Evolutionary conservation across 2,329 filamentous ascomycete genomes (phyloP).

Genomic region (Rhinocladiella mackenziei): DNA sequence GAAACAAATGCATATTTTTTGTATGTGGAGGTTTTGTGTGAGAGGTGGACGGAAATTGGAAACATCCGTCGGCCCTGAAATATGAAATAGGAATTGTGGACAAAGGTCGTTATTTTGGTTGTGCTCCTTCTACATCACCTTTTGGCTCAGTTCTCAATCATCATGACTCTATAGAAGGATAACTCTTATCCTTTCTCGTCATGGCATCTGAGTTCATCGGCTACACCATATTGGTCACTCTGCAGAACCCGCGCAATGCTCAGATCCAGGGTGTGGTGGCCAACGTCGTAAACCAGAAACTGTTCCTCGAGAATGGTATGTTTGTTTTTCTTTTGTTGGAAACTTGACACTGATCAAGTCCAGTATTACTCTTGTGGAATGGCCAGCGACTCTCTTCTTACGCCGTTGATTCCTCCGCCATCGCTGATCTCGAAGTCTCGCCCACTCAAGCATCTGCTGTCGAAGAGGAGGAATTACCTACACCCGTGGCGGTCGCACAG

Average conservation of each 20-base stretch:
- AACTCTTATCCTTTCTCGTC: slow-evolving; percentile 20
- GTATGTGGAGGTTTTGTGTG: too few relatives aligned
- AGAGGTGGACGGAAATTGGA: not conserved
- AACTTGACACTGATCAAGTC: slow-evolving; percentile 36
- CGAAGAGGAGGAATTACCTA: slow-evolving; percentile 23
- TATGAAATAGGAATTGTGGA: too few relatives aligned
- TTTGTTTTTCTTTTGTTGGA: slow-evolving; percentile 7
- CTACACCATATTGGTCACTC: slow-evolving; percentile 68
- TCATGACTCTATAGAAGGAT: slow-evolving; percentile 10
- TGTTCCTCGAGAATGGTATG: slow-evolving; percentile 70
- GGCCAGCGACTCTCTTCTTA: slow-evolving; percentile 52
- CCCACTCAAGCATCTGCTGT: slow-evolving; percentile 27
- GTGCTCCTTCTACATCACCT: not conserved
- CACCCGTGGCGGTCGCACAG: slow-evolving; percentile 15
- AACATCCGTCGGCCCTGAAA: too few relatives aligned
- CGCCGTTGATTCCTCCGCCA: slow-evolving; percentile 54
- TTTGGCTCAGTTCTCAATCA: not conserved
- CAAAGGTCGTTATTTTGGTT: too few relatives aligned
- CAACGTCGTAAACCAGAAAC: slow-evolving; percentile 63
- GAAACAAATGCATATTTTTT: too few relatives aligned
- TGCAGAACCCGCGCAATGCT: slow-evolving; percentile 61
- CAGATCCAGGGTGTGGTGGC: slow-evolving; percentile 67
- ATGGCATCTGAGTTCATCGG: slow-evolving; percentile 72
- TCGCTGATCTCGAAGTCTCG: slow-evolving; percentile 56
- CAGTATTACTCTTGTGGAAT: slow-evolving; percentile 48